Conservation (phyloP, 345 rosid genomes). For the Dipteronia sinensis region DNA sequence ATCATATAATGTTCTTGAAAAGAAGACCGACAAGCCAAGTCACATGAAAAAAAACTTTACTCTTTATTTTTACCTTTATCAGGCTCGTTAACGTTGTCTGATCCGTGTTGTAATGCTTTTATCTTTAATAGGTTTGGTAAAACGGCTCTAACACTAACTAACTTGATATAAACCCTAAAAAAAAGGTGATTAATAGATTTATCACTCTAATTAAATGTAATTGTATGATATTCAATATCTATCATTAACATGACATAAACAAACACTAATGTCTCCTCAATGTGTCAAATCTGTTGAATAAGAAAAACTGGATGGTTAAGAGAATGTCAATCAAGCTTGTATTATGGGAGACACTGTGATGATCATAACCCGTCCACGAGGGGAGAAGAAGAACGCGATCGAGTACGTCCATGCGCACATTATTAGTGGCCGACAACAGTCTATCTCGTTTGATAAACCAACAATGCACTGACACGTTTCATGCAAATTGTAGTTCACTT, state of each 20-base stretch:
- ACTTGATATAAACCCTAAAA: too few relatives aligned
- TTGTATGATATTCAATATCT: too few relatives aligned
- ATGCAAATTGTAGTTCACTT: slow-evolving; percentile 17
- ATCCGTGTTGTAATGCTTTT: too few relatives aligned
- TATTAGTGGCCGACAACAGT: slow-evolving; percentile 37
- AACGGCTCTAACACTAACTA: too few relatives aligned
- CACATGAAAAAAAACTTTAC: background rate
- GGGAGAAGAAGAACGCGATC: slow-evolving; percentile 9
- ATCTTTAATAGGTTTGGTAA: too few relatives aligned
- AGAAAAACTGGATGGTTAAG: background rate
- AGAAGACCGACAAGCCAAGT: background rate
- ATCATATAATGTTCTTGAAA: background rate
- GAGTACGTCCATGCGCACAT: slow-evolving; percentile 24
- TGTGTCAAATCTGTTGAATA: slow-evolving; percentile 2
- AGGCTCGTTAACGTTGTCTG: too few relatives aligned
- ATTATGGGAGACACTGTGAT: slow-evolving; percentile 32
- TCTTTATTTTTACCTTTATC: too few relatives aligned
- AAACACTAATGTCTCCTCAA: background rate
- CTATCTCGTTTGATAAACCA: slow-evolving; percentile 16
- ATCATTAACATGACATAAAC: background rate
- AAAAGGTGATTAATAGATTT: too few relatives aligned
- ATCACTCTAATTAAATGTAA: too few relatives aligned
- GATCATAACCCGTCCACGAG: background rate
- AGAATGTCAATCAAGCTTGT: slow-evolving; percentile 22
- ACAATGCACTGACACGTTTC: slow-evolving; percentile 18